Evolutionary conservation across 495 filamentous ascomycete species (phyloP), one percentile per base, ranked within the genome.

Genomic region (Thermochaetoides thermophila): DNA sequence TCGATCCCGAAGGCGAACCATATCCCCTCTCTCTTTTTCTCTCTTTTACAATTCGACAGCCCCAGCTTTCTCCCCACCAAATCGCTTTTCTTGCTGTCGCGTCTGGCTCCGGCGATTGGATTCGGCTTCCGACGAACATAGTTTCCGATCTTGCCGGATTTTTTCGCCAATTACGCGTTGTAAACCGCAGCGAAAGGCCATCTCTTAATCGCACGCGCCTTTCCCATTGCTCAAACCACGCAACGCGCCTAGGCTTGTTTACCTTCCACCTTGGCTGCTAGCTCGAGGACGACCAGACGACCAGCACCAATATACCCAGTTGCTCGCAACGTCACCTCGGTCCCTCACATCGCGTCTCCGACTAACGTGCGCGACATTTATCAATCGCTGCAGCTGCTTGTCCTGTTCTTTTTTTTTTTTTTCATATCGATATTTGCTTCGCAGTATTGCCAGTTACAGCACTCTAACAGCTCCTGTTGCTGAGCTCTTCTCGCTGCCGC

Each of bases 231-330:
- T 44, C 48, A 52, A 50, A 49, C 54, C 55, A 56, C 50, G 48
- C 57, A 39, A 45, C 48, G 53, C 57, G 53, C 53, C 31, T 41
- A 40, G 41, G 34, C 41, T 48, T 54, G 52, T 58, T 57, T 57
- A 52, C 52, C 43, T 54, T n/a, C n/a, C n/a, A n/a, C n/a, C n/a
- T n/a, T n/a, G n/a, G n/a, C n/a, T n/a, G n/a, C n/a, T n/a, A n/a
- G n/a, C n/a, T n/a, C n/a, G n/a, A n/a, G n/a, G n/a, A n/a, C n/a
- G n/a, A n/a, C n/a, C n/a, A n/a, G n/a, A n/a, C n/a, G 49, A 49
- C 45, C 35, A 27, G 31, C 31, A 15, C 31, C 35, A 14, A n/a
- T 30, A 33, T 27, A 26, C 35, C 34, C 29, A 31, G 37, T 20
- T 44, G 34, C 27, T 35, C 26, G 21, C 31, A 9, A 23, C 30